Conservation (phyloP, 768 basidiomycete species). For the Hebeloma cylindrosporum region DNA sequence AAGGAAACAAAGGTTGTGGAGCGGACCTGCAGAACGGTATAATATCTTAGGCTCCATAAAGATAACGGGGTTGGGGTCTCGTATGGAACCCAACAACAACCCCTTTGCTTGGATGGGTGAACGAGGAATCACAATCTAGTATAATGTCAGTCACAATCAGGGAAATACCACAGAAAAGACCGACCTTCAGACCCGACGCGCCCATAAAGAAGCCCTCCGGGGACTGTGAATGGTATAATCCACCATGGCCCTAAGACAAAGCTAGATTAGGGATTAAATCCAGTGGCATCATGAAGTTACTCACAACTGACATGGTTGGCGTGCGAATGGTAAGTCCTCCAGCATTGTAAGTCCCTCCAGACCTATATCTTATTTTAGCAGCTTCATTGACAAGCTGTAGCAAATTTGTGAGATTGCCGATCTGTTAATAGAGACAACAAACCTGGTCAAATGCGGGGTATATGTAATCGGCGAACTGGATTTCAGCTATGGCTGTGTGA, state of each 20-base stretch:
- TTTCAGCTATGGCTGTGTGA: slow-evolving; percentile 92
- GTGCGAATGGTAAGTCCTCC: slow-evolving; percentile 81
- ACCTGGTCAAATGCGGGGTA: slow-evolving; percentile 95
- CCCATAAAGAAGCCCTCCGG: slow-evolving; percentile 95
- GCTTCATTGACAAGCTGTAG: slow-evolving; percentile 91
- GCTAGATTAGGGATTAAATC: neutral
- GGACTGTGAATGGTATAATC: slow-evolving; percentile 91
- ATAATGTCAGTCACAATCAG: slow-evolving; percentile 12
- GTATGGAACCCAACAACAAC: slow-evolving; percentile 78
- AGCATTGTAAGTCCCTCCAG: slow-evolving; percentile 80
- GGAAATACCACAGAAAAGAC: neutral
- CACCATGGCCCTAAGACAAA: slow-evolving; percentile 66
- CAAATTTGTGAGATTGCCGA: neutral
- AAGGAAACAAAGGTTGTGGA: neutral
- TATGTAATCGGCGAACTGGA: slow-evolving; percentile 90
- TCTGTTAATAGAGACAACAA: neutral
- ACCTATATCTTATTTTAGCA: slow-evolving; percentile 89
- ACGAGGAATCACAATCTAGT: slow-evolving; percentile 83
- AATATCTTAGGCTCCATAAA: slow-evolving; percentile 96
- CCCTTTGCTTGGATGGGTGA: slow-evolving; percentile 97
- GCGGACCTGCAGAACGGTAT: slow-evolving; percentile 82
- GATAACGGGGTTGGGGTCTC: slow-evolving; percentile 91
- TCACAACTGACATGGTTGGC: slow-evolving; percentile 86
- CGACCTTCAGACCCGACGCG: slow-evolving; percentile 83
- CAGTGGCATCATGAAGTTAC: slow-evolving; percentile 23